Percentiles rank a stretch among this genome's conserved stretches.
Conservation (phyloP, 768 basidiomycete species). For the Naganishia antarctica region DNA sequence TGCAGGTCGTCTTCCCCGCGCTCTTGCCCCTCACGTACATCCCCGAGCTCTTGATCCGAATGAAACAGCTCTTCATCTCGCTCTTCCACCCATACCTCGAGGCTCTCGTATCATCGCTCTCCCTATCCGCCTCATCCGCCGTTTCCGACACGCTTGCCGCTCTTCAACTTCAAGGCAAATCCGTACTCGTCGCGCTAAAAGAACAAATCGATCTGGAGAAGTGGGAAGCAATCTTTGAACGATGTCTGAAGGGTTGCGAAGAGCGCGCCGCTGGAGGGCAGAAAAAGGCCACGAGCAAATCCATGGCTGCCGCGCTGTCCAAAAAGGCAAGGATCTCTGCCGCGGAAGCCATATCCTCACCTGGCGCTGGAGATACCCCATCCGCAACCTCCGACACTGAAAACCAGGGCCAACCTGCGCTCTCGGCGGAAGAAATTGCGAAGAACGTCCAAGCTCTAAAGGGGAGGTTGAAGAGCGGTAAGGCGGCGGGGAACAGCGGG, state of each 20-base stretch:
- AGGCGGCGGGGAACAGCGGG: conserved; percentile 53
- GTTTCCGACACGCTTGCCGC: conserved; percentile 49
- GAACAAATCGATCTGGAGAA: conserved; percentile 36
- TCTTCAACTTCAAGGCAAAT: conserved; percentile 54
- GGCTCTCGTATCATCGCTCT: conserved; percentile 72
- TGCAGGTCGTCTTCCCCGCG: conserved; percentile 89
- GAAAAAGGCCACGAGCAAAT: conserved; percentile 8
- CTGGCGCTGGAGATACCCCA: neutral
- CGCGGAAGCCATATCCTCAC: conserved; percentile 21
- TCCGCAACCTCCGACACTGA: conserved; percentile 18
- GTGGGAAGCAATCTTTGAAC: conserved; percentile 44
- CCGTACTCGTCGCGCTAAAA: conserved; percentile 33
- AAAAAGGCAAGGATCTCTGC: conserved; percentile 38
- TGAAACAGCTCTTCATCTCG: conserved; percentile 79
- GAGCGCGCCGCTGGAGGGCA: conserved; percentile 30
- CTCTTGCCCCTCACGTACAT: conserved; percentile 92
- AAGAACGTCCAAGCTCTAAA: conserved; percentile 88
- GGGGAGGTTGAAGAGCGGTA: conserved; percentile 68
- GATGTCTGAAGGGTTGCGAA: conserved; percentile 41
- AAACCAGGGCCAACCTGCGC: conserved; percentile 15
- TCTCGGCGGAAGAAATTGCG: conserved; percentile 75
- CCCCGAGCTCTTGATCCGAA: conserved; percentile 72
- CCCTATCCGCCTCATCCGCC: conserved; percentile 29
- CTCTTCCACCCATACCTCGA: conserved; percentile 78
- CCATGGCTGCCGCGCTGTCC: conserved; percentile 33